Base-by-base conservation (phyloP, 2,329 filamentous ascomycete species). In the Malbranchea cinnamomea region DNA sequence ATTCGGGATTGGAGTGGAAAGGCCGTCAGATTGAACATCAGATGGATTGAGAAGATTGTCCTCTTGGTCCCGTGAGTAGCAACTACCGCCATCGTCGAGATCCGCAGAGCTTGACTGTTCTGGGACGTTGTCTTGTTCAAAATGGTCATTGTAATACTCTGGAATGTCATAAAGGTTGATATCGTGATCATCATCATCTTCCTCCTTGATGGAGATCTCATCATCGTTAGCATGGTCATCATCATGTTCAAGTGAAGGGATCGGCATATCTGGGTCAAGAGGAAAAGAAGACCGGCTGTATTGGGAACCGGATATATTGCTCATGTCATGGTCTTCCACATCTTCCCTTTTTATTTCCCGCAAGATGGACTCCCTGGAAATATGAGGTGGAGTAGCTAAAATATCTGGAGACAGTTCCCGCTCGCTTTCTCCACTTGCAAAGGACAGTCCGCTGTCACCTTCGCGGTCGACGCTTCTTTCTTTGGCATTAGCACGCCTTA, bases 291-390 rank as follows among this genome's bases (percentile, higher is more conserved):
- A 20, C 26, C 15, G 28, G 63, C 8, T 71, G 67, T 41, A 54
- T 73, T 2, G 21, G 32, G 69, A 72, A 37, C 64, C 67, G 39
- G 71, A 75, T 34, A 74, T 69, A 3, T 74, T 71, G 31, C 34
- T 39, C 20, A 38, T 41, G 6, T 46, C 43, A 12, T 43, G 40
- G 33, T 60, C 50, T 52, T 81, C 56, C 78, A 79, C 42, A 20
- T 50, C 26, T 10, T 33, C 26, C 4, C 17, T 54, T 49, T 89
- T 82, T 32, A 94, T 77, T 38, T 87, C 83, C 31, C 81, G 76
- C 44, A 95, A 63, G 42, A 95, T 95, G 0, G 85, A 93, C 50
- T 95, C 89, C 21, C 87, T 73, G 6, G 87, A 94, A 47, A 95
- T 92, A 32, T 78, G 78, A 7, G 79, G 67, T 11, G 74, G 81